Evolutionary conservation across 225 moss, liverwort and hornwort species (phyloP), one percentile per base, ranked within the genome.

Genomic region (Pleurozium schreberi): DNA sequence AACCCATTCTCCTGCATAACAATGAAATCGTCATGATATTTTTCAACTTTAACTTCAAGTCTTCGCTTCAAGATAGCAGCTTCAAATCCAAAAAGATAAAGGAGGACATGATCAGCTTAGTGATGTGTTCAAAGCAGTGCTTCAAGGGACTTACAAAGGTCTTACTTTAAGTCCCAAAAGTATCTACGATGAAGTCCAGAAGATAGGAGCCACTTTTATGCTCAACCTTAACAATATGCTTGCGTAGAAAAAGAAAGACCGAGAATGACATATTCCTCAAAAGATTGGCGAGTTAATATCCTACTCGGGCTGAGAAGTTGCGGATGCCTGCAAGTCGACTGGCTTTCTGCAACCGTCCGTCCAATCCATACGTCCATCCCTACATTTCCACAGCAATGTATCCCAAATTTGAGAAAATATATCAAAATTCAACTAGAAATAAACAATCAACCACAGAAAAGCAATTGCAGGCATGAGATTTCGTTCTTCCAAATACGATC

Each of bases 331-430:
- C 99, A 88, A 99, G 90, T 42, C 97, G 96, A 83, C 90, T 94
- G 31, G 99, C 99, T 93, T 95, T 99, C 88, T 92, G 94, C 84
- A 99, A 91, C 91, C 94, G 94, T 53, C 99, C 99, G 88, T 99
- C 96, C 85, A 97, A 88, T 82, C 93, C 96, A 86, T 99, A 97
- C 58, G 95, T 97, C 99, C 99, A 99, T 81, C 99, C 99, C 97
- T 97, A 93, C 80, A 65, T 85, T 89, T 75, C 64, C 75, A 87
- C 34, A 85, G 79, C n/a, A 62, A 88, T 73, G 45, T 75, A 89
- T 75, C 53, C 49, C 73, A 82, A 83, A 20, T 84, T 75, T 82
- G 61, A 90, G 90, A 47, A 69, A 70, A 82, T 85, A 36, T 60
- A 83, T 70, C 79, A 40, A 65, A 65, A 40, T 75, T 55, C n/a